Base-by-base conservation (phyloP, 768 basidiomycete species). In the Boletus reticulatus region DNA sequence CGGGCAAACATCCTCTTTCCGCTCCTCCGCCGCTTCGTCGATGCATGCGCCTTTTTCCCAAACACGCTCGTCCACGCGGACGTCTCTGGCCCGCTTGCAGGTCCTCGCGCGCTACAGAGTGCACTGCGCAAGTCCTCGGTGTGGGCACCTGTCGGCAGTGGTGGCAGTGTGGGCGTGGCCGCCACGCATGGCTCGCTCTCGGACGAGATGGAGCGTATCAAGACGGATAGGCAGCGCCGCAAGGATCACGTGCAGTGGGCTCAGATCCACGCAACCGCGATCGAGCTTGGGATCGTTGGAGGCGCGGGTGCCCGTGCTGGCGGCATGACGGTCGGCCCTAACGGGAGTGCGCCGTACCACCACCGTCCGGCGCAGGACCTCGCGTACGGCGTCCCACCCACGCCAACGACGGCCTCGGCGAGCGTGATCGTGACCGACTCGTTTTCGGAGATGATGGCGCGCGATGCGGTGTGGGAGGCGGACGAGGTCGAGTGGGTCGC, bases 401-500 rank as follows among this genome's bases (percentile, higher is more conserved):
- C 31, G 16, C 37, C 49, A 24, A 17, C 50, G 19, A 16, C 22
- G 2, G 10, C 12, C 4, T 4, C 34, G 14, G 34, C 3, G 34
- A 36, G 13, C 34, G 34, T 36, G 13, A 36, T 3, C 6, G 14
- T 36, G 34, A 12, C 34, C 6, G 76, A 24, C 71, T 78, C 53
- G 73, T 81, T 84, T 62, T 82, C 81, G 1, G 81, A 84, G 65
- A 78, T 81, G 78, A 77, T 84, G 65, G 84, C 78, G 5, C 72
- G 83, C n/a, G 84, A 85, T 60, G 80, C 81, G 17, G 83, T 85
- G 16, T 86, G 84, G 84, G 84, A 85, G 64, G 54, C 75, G 0
- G 84, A 85, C 52, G 84, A 85, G 62, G 84, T 85, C 31, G 84
- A 85, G 64, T 86, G 84, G 84, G 83, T 84, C 17, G 82, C 83